Percentiles rank a stretch among this genome's conserved stretches.
These are phyloP conservation scores for Pseudocercospora fuligena DNA, from an alignment of 2,329 filamentous ascomycete species.

Conservation along the genomic window DNA sequence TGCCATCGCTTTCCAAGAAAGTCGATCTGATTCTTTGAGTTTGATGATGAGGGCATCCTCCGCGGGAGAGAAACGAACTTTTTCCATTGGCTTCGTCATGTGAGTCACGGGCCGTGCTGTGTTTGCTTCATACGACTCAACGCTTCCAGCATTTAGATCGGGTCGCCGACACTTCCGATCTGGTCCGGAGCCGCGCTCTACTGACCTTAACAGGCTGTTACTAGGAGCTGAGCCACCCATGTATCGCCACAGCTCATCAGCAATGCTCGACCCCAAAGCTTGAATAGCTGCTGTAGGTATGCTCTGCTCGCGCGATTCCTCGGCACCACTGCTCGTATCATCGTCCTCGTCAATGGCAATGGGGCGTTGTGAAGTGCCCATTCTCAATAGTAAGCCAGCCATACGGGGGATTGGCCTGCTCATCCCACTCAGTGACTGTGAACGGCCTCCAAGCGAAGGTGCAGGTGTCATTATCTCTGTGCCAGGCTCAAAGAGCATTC, in stretches of 20 bases:
- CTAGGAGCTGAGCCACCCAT: too few relatives aligned
- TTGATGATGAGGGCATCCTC: slow-evolving; percentile 25
- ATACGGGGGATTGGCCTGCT: slow-evolving; percentile 19
- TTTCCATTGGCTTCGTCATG: neutral
- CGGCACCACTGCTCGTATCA: slow-evolving; percentile 1
- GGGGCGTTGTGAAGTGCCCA: slow-evolving; percentile 15
- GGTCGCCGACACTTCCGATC: neutral
- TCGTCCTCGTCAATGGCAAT: slow-evolving; percentile 7
- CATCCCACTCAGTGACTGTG: neutral
- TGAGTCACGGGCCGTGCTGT: neutral
- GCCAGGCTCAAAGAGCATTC: slow-evolving; percentile 3
- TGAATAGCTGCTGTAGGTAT: slow-evolving; percentile 30
- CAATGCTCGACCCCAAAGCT: slow-evolving; percentile 42
- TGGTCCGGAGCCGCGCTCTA: neutral
- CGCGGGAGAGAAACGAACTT: slow-evolving; percentile 9
- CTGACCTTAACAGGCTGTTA: too few relatives aligned
- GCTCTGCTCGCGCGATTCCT: neutral
- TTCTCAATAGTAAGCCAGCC: slow-evolving; percentile 26
- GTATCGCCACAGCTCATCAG: slow-evolving; percentile 40
- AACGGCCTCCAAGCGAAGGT: neutral
- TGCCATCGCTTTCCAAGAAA: slow-evolving; percentile 16
- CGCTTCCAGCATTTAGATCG: neutral
- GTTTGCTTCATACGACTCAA: neutral
- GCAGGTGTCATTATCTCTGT: neutral
- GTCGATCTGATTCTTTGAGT: slow-evolving; percentile 18